Percentiles rank a stretch among this genome's conserved stretches.
Evolutionary conservation across 2,329 filamentous ascomycete species (phyloP).

Genomic region (Apiospora aurea): DNA sequence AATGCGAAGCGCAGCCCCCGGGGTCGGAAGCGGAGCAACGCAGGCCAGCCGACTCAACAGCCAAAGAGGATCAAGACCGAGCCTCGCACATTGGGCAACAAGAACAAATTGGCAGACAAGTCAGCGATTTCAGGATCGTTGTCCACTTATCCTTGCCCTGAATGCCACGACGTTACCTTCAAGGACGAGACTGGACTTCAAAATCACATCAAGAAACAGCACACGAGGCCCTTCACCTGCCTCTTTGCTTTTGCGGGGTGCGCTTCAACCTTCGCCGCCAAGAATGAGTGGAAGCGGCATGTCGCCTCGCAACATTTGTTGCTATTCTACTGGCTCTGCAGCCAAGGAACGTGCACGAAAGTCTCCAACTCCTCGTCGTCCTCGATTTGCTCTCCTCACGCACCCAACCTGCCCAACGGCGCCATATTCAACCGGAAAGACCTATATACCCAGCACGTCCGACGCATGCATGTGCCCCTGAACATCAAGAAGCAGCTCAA

Average conservation of each 20-base stretch:
- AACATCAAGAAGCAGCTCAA: conserved; percentile 46
- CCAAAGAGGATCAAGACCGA: conserved; percentile 38
- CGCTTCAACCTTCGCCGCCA: conserved; percentile 72
- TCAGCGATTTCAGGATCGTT: conserved; percentile 35
- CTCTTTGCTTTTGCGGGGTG: conserved; percentile 83
- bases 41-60: conserved; percentile 29
- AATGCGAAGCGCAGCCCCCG: conserved; percentile 31
- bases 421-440: conserved; percentile 87
- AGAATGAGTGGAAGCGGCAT: conserved; percentile 97
- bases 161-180: conserved; percentile 51
- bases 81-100: conserved; percentile 29
- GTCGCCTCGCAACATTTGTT: conserved; percentile 81
- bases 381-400: conserved; percentile 26
- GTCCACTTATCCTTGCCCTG: conserved; percentile 43
- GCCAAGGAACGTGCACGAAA: conserved; percentile 62
- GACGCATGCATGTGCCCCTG: conserved; percentile 79
- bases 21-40: conserved; percentile 36
- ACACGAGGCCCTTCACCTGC: conserved; percentile 74
- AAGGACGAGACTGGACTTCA: conserved; percentile 53
- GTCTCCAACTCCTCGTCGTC: conserved; percentile 38
- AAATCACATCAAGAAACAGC: conserved; percentile 58
- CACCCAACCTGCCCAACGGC: conserved; percentile 57
- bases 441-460: conserved; percentile 86
- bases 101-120: conserved; percentile 25
- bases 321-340: conserved; percentile 78